These are phyloP conservation scores for Hyphopichia pseudoburtonii DNA, from an alignment of 1,139 yeast species.

Conservation along the genomic window DNA sequence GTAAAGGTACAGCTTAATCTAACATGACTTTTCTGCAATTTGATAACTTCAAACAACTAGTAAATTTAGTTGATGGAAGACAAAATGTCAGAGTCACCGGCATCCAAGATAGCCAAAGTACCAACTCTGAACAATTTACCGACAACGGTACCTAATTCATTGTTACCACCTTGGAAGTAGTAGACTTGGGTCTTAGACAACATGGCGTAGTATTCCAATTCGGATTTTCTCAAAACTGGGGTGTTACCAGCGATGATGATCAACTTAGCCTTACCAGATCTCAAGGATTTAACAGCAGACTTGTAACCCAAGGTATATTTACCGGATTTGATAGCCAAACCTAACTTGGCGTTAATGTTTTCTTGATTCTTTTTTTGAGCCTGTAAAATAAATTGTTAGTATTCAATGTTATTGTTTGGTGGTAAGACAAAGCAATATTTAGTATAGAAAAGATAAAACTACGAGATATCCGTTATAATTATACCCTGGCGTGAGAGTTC, in stretches of 20 bases:
- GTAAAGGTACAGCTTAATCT: not conserved
- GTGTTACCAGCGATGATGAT: conserved; percentile 99
- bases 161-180: conserved; percentile 99
- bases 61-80: conserved; percentile 37
- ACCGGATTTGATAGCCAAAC: conserved; percentile 98
- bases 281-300: conserved; percentile 96
- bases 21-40: no score
- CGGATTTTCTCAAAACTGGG: conserved; percentile 99
- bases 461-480: conserved; percentile 2
- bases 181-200: conserved; percentile 97
- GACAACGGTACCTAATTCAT: conserved; percentile 99
- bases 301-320: conserved; percentile 99
- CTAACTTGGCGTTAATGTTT: conserved; percentile 97
- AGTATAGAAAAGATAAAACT: not conserved
- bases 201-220: conserved; percentile 99
- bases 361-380: conserved; percentile 97
- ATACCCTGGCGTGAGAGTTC: conserved; percentile 4
- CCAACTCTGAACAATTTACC: conserved; percentile 99
- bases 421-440: not conserved
- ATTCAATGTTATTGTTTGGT: conserved; percentile 3
- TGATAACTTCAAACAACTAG: conserved; percentile 10
- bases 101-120: conserved; percentile 92
- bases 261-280: conserved; percentile 99
- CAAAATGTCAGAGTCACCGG: conserved; percentile 99
- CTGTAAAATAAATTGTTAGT: conserved; percentile 50